Evolutionary conservation across 2,329 filamentous ascomycete genomes (phyloP).

Genomic region (Beauveria sp.): DNA sequence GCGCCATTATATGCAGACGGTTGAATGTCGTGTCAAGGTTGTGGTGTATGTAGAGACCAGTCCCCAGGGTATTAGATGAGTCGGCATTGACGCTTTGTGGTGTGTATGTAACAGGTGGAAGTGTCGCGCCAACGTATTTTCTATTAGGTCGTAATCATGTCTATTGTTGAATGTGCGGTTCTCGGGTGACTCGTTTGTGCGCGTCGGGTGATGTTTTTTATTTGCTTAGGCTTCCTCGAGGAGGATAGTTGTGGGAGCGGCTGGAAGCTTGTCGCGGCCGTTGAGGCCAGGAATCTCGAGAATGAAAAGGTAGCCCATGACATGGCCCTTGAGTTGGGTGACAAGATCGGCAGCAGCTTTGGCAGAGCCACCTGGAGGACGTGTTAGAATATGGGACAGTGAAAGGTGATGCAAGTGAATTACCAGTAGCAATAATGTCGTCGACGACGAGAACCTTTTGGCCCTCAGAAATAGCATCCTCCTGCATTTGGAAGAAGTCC

Average conservation of each 20-base stretch:
- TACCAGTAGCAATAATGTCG: slow-evolving; percentile 97
- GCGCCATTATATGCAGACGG: slow-evolving; percentile 2
- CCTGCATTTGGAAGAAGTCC: slow-evolving; percentile 95
- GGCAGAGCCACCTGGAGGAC: slow-evolving; percentile 71
- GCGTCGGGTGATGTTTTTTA: neutral
- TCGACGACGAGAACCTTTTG: slow-evolving; percentile 92
- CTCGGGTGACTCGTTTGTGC: slow-evolving; percentile 2
- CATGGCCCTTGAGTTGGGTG: slow-evolving; percentile 72
- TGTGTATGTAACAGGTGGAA: neutral
- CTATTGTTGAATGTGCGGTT: slow-evolving; percentile 4
- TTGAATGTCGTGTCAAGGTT: slow-evolving; percentile 6
- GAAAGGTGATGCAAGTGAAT: slow-evolving; percentile 25
- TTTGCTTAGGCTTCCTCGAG: slow-evolving; percentile 46
- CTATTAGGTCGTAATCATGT: slow-evolving; percentile 9
- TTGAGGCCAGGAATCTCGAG: slow-evolving; percentile 92
- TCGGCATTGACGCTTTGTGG: slow-evolving; percentile 7
- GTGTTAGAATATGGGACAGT: neutral
- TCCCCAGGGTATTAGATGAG: slow-evolving; percentile 5
- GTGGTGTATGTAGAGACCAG: neutral
- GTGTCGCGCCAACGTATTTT: neutral
- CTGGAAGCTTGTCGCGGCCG: slow-evolving; percentile 80
- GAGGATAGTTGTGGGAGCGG: slow-evolving; percentile 70
- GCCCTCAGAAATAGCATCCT: slow-evolving; percentile 72
- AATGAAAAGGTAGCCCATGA: slow-evolving; percentile 89
- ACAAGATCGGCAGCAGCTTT: slow-evolving; percentile 82